Percentiles rank a stretch among this genome's conserved stretches.
phyloP scores from a whole-genome alignment of 139 green algal genomes.

The Picochlorum sp. region DNA sequence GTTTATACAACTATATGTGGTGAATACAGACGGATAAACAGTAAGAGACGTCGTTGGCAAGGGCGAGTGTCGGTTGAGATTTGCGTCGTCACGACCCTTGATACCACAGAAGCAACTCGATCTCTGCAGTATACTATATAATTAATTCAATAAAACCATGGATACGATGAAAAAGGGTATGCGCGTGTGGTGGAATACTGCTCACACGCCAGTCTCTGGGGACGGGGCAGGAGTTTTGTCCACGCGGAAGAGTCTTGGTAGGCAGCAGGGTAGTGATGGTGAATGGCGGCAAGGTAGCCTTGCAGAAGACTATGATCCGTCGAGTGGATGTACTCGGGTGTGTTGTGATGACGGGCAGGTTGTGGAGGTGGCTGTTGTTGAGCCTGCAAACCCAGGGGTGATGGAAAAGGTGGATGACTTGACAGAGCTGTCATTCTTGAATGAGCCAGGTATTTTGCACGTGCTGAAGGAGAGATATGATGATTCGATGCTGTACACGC shows the following conservation, averaged over 20 bases:
- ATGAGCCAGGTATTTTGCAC: conserved; percentile 80
- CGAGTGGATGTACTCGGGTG: background rate
- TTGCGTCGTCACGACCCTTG: background rate
- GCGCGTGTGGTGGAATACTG: background rate
- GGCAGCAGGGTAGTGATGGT: background rate
- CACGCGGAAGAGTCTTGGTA: background rate
- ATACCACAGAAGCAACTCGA: background rate
- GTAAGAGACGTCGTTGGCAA: background rate
- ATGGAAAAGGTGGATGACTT: conserved; percentile 45
- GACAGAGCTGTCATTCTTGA: conserved; percentile 74
- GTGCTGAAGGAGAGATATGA: conserved; percentile 45
- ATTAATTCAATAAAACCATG: background rate
- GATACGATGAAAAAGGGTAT: background rate
- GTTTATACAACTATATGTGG: too few species aligned
- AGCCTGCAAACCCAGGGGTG: conserved; percentile 7
- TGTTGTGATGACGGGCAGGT: background rate
- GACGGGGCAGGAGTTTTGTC: too few species aligned
- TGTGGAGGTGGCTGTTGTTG: background rate
- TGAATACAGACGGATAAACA: too few species aligned
- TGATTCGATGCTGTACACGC: conserved; percentile 70
- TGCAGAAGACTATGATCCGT: background rate
- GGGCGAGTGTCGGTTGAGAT: background rate
- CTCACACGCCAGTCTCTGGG: too few species aligned
- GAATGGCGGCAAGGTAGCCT: background rate
- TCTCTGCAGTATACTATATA: background rate